A percentile compares a stretch with the other conserved stretches of the same genome.
Conservation (phyloP, 2,329 filamentous ascomycete genomes). For the Aspergillus intermedius region DNA sequence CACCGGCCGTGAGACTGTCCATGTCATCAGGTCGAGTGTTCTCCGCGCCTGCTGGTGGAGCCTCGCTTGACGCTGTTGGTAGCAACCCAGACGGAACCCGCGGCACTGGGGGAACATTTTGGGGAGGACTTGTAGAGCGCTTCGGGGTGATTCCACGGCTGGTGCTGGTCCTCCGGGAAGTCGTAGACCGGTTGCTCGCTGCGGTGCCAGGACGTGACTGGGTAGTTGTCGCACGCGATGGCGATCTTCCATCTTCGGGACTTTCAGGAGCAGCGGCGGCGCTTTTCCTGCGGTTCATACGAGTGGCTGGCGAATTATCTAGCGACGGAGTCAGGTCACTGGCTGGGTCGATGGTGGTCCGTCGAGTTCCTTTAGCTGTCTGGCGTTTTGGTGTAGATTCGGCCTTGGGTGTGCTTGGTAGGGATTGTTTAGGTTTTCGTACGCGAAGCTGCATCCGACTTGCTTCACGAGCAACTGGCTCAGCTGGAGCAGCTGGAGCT, state of each 20-base stretch:
- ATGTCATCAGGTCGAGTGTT: constrained; percentile 28
- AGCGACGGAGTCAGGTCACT: constrained; percentile 36
- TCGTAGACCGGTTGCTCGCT: constrained; percentile 24
- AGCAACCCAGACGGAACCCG: constrained; percentile 34
- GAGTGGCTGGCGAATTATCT: constrained; percentile 17
- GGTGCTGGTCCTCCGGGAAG: constrained; percentile 57
- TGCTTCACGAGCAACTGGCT: constrained; percentile 37
- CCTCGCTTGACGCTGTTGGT: constrained; percentile 11
- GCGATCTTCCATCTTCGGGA: constrained; percentile 6
- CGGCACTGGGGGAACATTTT: constrained; percentile 37
- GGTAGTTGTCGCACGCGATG: constrained; percentile 6
- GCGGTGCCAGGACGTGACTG: constrained; percentile 14
- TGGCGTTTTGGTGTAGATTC: constrained; percentile 47
- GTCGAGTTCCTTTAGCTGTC: constrained; percentile 44
- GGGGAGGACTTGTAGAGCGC: constrained; percentile 23
- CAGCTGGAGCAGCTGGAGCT: constrained; percentile 2
- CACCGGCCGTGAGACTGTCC: constrained; percentile 46
- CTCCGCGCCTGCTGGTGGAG: constrained; percentile 5
- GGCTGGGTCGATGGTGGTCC: constrained; percentile 56
- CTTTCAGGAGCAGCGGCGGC: constrained; percentile 11
- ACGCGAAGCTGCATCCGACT: constrained; percentile 69
- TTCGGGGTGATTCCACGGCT: constrained; percentile 37
- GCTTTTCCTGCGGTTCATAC: constrained; percentile 24
- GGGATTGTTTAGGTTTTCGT: constrained; percentile 50
- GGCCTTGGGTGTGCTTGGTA: constrained; percentile 46